Conservation (phyloP, 768 basidiomycete species). For the Lyophyllum shimeji region DNA sequence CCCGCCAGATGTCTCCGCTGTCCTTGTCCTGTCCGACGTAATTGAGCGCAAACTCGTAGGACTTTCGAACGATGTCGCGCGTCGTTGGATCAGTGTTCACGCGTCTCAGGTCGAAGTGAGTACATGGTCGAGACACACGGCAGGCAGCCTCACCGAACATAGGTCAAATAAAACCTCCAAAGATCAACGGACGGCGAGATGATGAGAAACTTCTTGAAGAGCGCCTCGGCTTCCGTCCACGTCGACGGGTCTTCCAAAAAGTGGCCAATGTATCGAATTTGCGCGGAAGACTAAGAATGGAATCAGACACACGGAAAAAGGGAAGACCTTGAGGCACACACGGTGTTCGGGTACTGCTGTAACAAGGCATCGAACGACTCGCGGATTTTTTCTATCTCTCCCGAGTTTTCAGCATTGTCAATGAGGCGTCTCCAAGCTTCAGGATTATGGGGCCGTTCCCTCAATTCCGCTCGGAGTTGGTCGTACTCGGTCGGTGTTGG, state of each 20-base stretch:
- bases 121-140: neutral
- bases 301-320: slow-evolving; percentile 11
- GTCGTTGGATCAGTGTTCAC: slow-evolving; percentile 64
- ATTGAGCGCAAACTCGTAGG: slow-evolving; percentile 91
- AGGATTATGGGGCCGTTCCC: slow-evolving; percentile 71
- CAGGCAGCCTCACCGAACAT: slow-evolving; percentile 70
- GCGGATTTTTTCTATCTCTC: slow-evolving; percentile 79
- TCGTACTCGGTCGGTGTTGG: slow-evolving; percentile 70
- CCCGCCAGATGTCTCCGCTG: slow-evolving; percentile 89
- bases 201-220: slow-evolving; percentile 88
- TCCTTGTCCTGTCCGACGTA: slow-evolving; percentile 92
- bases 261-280: slow-evolving; percentile 82
- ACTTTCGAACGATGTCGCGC: slow-evolving; percentile 78
- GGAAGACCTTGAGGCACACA: slow-evolving; percentile 43
- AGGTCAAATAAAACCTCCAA: slow-evolving; percentile 92
- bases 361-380: slow-evolving; percentile 81
- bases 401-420: slow-evolving; percentile 70
- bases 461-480: slow-evolving; percentile 54
- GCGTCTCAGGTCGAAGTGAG: slow-evolving; percentile 41
- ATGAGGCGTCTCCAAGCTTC: slow-evolving; percentile 79
- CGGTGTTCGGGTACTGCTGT: slow-evolving; percentile 88
- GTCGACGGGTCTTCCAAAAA: slow-evolving; percentile 62
- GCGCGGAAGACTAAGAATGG: slow-evolving; percentile 68
- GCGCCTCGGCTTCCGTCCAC: slow-evolving; percentile 75
- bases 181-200: slow-evolving; percentile 86